These are phyloP conservation scores for Barnettozyma siamensis DNA, from an alignment of 805 yeast genomes.

Conservation along the genomic window DNA sequence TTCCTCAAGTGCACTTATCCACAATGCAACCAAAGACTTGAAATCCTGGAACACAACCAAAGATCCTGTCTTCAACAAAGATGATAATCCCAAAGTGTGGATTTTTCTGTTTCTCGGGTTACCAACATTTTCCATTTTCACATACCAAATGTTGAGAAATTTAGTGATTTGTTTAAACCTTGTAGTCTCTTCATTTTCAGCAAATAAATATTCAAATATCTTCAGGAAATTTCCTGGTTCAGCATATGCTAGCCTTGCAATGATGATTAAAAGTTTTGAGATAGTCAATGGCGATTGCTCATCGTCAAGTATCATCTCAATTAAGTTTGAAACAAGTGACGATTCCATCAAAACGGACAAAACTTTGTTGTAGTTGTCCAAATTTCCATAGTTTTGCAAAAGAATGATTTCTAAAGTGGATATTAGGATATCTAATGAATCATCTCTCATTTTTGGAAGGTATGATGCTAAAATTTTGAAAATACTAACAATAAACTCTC, in stretches of 20 bases:
- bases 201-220: slow-evolving; percentile 22
- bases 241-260: slow-evolving; percentile 32
- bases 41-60: slow-evolving; percentile 26
- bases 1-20: slow-evolving; percentile 65
- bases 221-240: slow-evolving; percentile 26
- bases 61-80: slow-evolving; percentile 38
- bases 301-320: slow-evolving; percentile 26
- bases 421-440: slow-evolving; percentile 50
- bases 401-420: slow-evolving; percentile 48
- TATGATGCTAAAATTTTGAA: slow-evolving; percentile 49
- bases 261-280: slow-evolving; percentile 29
- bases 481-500: slow-evolving; percentile 30
- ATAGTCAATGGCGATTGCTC: slow-evolving; percentile 28
- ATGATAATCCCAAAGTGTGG: slow-evolving; percentile 54
- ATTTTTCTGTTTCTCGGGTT: slow-evolving; percentile 74
- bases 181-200: slow-evolving; percentile 21
- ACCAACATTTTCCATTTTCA: slow-evolving; percentile 51
- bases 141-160: slow-evolving; percentile 33
- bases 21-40: slow-evolving; percentile 32
- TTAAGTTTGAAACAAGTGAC: slow-evolving; percentile 22
- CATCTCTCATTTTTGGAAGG: slow-evolving; percentile 62
- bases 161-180: slow-evolving; percentile 24
- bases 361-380: slow-evolving; percentile 17
- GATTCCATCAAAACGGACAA: slow-evolving; percentile 23
- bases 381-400: slow-evolving; percentile 15